These are phyloP conservation scores for Cymodocea nodosa DNA, from an alignment of 116 monocot species.

Conservation along the genomic window DNA sequence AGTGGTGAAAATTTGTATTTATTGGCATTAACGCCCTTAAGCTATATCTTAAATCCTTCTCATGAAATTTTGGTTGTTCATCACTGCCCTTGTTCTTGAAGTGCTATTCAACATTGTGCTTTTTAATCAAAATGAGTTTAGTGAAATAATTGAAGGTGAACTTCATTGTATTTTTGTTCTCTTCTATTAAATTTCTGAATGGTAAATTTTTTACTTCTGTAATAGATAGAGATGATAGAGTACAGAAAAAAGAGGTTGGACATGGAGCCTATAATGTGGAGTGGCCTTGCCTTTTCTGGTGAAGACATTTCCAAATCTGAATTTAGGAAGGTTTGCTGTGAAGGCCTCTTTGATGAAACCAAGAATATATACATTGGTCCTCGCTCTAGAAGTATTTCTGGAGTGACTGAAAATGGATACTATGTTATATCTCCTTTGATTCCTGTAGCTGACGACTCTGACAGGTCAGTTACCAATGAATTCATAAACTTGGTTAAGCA, in stretches of 20 bases:
- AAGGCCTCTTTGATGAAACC: conserved; percentile 69
- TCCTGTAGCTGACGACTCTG: conserved; percentile 21
- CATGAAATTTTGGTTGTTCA: too few species aligned
- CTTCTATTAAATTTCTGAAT: background rate
- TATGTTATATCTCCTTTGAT: conserved; percentile 79
- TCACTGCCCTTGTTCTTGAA: too few species aligned
- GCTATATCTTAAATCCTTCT: too few species aligned
- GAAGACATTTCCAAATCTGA: conserved; percentile 34
- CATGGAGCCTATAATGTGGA: conserved; percentile 70
- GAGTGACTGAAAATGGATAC: conserved; percentile 91
- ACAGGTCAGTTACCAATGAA: conserved; percentile 33
- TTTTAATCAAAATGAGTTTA: too few species aligned
- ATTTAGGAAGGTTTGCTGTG: conserved; percentile 66
- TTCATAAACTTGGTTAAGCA: background rate
- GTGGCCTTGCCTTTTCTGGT: conserved; percentile 13
- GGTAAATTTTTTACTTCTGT: background rate
- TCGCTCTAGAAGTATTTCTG: conserved; percentile 90
- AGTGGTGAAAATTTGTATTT: too few species aligned
- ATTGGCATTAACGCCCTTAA: too few species aligned
- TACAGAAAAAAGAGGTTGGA: conserved; percentile 73
- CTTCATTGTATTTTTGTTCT: too few species aligned
- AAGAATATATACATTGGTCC: conserved; percentile 75
- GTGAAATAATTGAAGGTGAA: too few species aligned
- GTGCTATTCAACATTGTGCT: too few species aligned
- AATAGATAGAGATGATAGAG: conserved; percentile 85